Evolutionary conservation across 164 flowering plant genomes (phyloP).

Genomic region (Stephania japonica): DNA sequence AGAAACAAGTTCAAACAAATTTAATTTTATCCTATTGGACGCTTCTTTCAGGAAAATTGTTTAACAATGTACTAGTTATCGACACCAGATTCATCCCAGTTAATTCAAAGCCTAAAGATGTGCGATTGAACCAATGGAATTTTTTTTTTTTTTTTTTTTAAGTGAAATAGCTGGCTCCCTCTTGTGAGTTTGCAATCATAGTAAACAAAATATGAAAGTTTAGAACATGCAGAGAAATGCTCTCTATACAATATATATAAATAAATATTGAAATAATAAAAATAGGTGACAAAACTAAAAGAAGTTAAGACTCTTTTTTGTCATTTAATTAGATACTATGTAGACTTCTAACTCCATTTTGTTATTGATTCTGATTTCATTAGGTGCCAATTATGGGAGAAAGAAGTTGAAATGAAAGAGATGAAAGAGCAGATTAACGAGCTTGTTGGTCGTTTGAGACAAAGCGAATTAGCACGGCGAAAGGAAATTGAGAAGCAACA

Average conservation of each 20-base stretch:
- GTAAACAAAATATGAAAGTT: background rate
- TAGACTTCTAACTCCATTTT: background rate
- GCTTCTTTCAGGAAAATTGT: background rate
- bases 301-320: background rate
- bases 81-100: too few species aligned
- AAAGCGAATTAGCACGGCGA: slow-evolving; percentile 77
- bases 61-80: background rate
- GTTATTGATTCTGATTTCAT: slow-evolving; percentile 8
- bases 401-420: slow-evolving; percentile 76
- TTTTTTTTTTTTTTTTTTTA: too few species aligned
- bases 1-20: background rate
- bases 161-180: background rate
- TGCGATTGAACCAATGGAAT: too few species aligned
- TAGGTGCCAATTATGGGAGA: slow-evolving; percentile 87
- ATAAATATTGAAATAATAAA: too few species aligned
- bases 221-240: too few species aligned
- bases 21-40: background rate
- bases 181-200: background rate
- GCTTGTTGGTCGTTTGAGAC: slow-evolving; percentile 64
- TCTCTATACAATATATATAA: too few species aligned
- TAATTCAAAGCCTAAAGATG: too few species aligned
- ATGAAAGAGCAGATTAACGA: slow-evolving; percentile 90
- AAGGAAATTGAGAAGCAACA: slow-evolving; percentile 91
- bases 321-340: background rate
- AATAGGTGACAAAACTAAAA: background rate